Conservation (phyloP, 2,329 filamentous ascomycete species). For the Aureobasidium sp. region DNA sequence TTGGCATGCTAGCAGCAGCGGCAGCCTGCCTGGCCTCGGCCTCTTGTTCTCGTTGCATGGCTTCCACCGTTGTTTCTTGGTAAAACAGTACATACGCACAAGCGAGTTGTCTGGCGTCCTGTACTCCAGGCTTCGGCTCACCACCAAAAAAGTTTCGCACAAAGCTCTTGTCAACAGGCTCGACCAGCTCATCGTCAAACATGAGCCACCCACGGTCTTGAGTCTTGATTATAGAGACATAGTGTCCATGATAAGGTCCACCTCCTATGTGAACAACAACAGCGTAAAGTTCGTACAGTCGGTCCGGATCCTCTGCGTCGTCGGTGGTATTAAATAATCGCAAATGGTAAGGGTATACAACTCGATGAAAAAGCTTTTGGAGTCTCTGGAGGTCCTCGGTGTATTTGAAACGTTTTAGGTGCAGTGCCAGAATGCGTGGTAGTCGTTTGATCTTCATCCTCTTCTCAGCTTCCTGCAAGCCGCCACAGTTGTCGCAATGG, state of each 20-base stretch:
- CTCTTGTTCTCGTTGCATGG: slow-evolving; percentile 70
- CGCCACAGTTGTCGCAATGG: slow-evolving; percentile 94
- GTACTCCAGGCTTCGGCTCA: slow-evolving; percentile 41
- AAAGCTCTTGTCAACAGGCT: slow-evolving; percentile 93
- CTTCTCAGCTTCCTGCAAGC: slow-evolving; percentile 95
- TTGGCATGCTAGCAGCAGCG: slow-evolving; percentile 36
- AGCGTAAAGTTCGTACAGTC: slow-evolving; percentile 91
- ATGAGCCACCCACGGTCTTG: slow-evolving; percentile 91
- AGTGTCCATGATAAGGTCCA: slow-evolving; percentile 95
- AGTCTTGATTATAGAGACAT: slow-evolving; percentile 96
- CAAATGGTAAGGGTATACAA: slow-evolving; percentile 94
- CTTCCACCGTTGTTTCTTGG: slow-evolving; percentile 74
- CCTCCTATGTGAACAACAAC: slow-evolving; percentile 96
- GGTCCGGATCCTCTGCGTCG: slow-evolving; percentile 86
- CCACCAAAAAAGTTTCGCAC: slow-evolving; percentile 97
- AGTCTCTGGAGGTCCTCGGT: slow-evolving; percentile 89
- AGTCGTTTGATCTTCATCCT: slow-evolving; percentile 97
- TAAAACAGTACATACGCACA: slow-evolving; percentile 98
- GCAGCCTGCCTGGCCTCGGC: slow-evolving; percentile 56
- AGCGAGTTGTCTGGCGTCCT: slow-evolving; percentile 59
- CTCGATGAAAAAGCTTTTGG: slow-evolving; percentile 93
- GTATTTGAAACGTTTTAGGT: slow-evolving; percentile 97
- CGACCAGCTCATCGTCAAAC: slow-evolving; percentile 97
- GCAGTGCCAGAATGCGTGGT: slow-evolving; percentile 83
- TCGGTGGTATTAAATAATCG: slow-evolving; percentile 97